Evolutionary conservation across 768 basidiomycete genomes (phyloP), one percentile per base, ranked within the genome.

Genomic region (Wakefieldia striispora): DNA sequence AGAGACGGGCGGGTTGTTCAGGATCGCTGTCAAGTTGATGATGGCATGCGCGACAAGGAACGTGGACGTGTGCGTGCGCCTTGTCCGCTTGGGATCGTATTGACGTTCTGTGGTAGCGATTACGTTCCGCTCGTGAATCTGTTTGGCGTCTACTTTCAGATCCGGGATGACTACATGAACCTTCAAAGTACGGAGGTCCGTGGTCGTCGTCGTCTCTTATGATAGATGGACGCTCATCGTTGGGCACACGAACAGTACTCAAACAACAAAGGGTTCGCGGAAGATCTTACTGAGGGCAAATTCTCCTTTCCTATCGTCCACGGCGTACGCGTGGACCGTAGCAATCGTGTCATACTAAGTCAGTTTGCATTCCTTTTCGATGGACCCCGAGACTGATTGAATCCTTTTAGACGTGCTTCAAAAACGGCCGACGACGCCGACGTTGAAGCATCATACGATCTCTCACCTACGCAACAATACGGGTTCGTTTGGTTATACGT

Each of bases 81-180:
- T 34, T 3, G 4, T 33, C 26, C 1, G 8, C 26, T 1, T 8
- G 26, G 8, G 6, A 24, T 13, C 20, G 39, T 33, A 2, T 27
- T 21, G 2, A 44, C 21, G 1, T 36, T 23, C 7, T 6, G 20
- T 31, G 2, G 29, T 51, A 97, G 91, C 11, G 84, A 97, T 67
- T 97, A 91, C 56, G 83, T 95, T 2, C 92, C 94, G 0, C 77
- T 98, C 2, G 90, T 95, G 53, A 97, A 97, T 65, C 79, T 97
- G 9, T 88, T 97, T 52, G 92, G 94, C 2, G 82, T 97, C 16
- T 88, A 84, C 60, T 97, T 93, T 67, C 95, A 98, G 65, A 94
- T 98, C 57, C 74, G 94, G n/a, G 95, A 98, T 59, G 95, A 97
- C 66, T 88, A 94, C 40, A 92, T 95, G 89, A 97, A 97, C 59